Evolutionary conservation across 2,329 filamentous ascomycete species (phyloP).

Genomic region (Pezicula rhizophila): DNA sequence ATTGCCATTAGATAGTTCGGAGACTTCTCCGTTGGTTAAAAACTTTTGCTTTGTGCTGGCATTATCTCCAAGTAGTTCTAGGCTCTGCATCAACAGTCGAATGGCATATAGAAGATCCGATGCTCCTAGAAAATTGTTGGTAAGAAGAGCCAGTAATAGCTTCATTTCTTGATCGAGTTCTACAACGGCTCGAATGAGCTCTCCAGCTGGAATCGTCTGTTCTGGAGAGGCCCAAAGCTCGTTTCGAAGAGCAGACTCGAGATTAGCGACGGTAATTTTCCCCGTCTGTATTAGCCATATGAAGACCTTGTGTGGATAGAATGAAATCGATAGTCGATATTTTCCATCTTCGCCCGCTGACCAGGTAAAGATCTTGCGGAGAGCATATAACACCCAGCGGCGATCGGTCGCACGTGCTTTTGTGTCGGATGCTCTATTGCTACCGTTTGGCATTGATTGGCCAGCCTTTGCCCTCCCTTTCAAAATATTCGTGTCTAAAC

Average conservation of each 20-base stretch:
- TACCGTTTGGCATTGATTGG: neutral
- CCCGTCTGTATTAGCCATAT: constrained; percentile 56
- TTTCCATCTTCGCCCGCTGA: constrained; percentile 8
- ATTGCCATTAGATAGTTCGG: constrained; percentile 10
- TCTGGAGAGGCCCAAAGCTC: constrained; percentile 31
- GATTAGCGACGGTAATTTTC: constrained; percentile 52
- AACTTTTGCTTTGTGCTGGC: constrained; percentile 16
- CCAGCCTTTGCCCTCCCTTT: constrained; percentile 9
- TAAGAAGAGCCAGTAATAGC: constrained; percentile 59
- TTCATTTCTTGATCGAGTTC: constrained; percentile 64
- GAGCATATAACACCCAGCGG: constrained; percentile 53
- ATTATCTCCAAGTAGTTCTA: constrained; percentile 44
- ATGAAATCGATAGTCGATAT: constrained; percentile 31
- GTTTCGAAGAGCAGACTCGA: constrained; percentile 50
- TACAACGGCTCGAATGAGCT: constrained; percentile 56
- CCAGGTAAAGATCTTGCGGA: constrained; percentile 41
- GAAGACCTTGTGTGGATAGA: constrained; percentile 44
- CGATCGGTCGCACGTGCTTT: constrained; percentile 44
- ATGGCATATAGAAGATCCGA: constrained; percentile 62
- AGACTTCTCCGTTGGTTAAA: constrained; percentile 19
- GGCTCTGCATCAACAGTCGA: constrained; percentile 60
- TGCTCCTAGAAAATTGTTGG: constrained; percentile 58
- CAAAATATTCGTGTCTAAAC: constrained; percentile 10
- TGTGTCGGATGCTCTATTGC: constrained; percentile 8
- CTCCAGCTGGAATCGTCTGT: constrained; percentile 45